These are phyloP conservation scores for Nakataea oryzae DNA, from an alignment of 2,329 filamentous ascomycete species.

Conservation along the genomic window DNA sequence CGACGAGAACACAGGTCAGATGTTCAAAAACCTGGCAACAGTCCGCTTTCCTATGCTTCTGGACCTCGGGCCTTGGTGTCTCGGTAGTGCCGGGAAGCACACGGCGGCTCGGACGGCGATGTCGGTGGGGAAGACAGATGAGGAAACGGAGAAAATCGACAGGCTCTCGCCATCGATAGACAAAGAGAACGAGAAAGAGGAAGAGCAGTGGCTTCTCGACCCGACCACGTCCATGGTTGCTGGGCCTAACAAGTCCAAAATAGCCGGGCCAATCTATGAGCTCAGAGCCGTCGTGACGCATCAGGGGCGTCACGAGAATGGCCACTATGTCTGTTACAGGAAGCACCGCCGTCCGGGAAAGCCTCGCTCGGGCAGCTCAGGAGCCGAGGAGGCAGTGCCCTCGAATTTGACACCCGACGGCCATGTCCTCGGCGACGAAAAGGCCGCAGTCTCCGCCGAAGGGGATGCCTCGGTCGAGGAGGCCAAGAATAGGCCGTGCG, in stretches of 20 bases:
- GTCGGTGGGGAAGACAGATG: neutral
- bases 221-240: slow-evolving; percentile 66
- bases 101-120: neutral
- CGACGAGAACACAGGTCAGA: slow-evolving; percentile 67
- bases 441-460: neutral
- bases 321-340: slow-evolving; percentile 88
- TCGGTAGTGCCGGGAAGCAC: slow-evolving; percentile 45
- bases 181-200: slow-evolving; percentile 16
- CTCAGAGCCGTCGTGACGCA: slow-evolving; percentile 81
- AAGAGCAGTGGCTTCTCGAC: slow-evolving; percentile 61
- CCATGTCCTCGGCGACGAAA: neutral
- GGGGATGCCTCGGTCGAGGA: slow-evolving; percentile 2
- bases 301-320: slow-evolving; percentile 84
- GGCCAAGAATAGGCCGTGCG: neutral
- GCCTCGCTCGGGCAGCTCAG: neutral
- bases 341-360: slow-evolving; percentile 40
- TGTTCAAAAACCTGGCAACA: slow-evolving; percentile 73
- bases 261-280: slow-evolving; percentile 57
- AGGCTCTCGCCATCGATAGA: slow-evolving; percentile 10
- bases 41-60: slow-evolving; percentile 67
- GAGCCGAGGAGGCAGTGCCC: slow-evolving; percentile 6
- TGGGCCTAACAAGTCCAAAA: slow-evolving; percentile 37
- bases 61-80: slow-evolving; percentile 75
- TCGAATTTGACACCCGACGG: slow-evolving; percentile 1
- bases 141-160: slow-evolving; percentile 2